phyloP scores from a whole-genome alignment of 108 stramenopile species.

The Mediolabrus comicus region DNA sequence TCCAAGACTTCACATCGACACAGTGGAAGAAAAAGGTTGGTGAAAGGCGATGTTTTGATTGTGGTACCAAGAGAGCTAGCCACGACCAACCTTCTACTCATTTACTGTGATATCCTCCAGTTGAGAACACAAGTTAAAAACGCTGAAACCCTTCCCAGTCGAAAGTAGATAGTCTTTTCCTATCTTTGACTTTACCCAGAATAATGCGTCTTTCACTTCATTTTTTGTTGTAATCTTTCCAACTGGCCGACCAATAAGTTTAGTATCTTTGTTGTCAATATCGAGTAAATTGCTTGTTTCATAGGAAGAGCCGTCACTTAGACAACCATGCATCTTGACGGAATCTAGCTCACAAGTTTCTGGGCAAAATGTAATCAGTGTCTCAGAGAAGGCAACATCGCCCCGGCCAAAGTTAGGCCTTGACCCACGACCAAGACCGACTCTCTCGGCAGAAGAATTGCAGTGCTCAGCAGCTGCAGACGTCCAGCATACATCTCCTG shows the following conservation, averaged over 20 bases:
- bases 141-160: slow-evolving; percentile 62
- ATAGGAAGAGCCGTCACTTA: slow-evolving; percentile 70
- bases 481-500: slow-evolving; percentile 67
- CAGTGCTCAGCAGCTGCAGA: slow-evolving; percentile 11
- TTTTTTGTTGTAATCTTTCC: slow-evolving; percentile 17
- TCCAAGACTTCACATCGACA: background rate
- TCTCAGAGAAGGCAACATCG: slow-evolving; percentile 62
- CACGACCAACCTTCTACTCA: background rate
- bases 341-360: slow-evolving; percentile 16
- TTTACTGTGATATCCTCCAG: background rate
- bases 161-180: slow-evolving; percentile 50
- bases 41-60: slow-evolving; percentile 9
- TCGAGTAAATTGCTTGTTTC: slow-evolving; percentile 51
- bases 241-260: slow-evolving; percentile 9
- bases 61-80: slow-evolving; percentile 3
- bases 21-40: slow-evolving; percentile 14
- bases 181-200: slow-evolving; percentile 58
- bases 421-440: slow-evolving; percentile 17
- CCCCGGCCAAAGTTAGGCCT: slow-evolving; percentile 44
- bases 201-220: slow-evolving; percentile 42
- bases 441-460: slow-evolving; percentile 1
- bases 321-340: slow-evolving; percentile 55
- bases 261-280: background rate
- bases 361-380: slow-evolving; percentile 47
- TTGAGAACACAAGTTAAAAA: slow-evolving; percentile 60